Conservation (phyloP, 257 asterid species). For the Solanum dulcamara region DNA sequence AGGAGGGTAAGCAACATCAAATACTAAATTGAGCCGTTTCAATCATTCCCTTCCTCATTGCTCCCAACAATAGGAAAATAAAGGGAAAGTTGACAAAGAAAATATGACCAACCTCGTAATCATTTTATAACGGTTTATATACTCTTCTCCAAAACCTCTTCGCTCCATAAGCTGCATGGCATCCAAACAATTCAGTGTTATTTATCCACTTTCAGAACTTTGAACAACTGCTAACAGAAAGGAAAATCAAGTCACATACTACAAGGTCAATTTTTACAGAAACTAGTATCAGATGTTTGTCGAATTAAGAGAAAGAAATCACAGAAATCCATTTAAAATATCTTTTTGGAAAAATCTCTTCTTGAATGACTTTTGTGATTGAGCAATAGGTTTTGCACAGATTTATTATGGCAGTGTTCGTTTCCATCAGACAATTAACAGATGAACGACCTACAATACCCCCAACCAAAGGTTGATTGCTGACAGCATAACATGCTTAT, state of each 20-base stretch:
- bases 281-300: background rate
- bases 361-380: background rate
- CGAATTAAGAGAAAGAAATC: background rate
- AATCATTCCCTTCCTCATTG: background rate
- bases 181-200: background rate
- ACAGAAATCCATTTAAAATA: background rate
- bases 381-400: background rate
- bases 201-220: background rate
- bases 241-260: background rate
- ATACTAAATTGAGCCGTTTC: background rate
- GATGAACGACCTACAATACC: background rate
- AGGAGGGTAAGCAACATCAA: conserved; percentile 5
- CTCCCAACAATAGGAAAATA: background rate
- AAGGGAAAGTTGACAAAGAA: background rate
- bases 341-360: background rate
- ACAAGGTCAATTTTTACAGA: background rate
- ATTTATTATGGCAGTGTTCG: background rate
- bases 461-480: background rate
- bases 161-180: conserved; percentile 87
- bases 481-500: background rate
- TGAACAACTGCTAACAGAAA: background rate
- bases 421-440: background rate
- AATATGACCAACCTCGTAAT: conserved; percentile 64
- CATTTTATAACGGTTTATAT: conserved; percentile 92
- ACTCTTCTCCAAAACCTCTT: conserved; percentile 91